Evolutionary conservation across 805 yeast species (phyloP).

Genomic region (Wickerhamiella lipophila): DNA sequence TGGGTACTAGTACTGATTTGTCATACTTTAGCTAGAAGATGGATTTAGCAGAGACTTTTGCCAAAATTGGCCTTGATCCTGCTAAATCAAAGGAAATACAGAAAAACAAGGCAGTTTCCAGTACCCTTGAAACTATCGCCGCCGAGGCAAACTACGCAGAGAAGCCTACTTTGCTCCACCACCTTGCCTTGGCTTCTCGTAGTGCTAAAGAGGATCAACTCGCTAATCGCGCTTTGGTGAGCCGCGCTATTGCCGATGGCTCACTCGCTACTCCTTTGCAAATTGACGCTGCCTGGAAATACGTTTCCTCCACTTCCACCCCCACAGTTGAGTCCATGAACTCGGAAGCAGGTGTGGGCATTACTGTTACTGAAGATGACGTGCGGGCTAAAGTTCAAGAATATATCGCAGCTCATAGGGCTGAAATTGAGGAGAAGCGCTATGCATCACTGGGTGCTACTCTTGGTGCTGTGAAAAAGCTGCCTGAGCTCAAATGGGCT

Average conservation of each 20-base stretch:
- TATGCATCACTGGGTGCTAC: constrained; percentile 67
- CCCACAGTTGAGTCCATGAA: constrained; percentile 44
- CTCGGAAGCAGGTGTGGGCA: constrained; percentile 61
- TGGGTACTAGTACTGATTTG: background rate
- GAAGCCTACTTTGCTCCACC: constrained; percentile 57
- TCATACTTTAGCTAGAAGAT: background rate
- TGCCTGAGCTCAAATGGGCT: constrained; percentile 83
- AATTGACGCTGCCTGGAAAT: constrained; percentile 63
- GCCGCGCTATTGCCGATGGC: constrained; percentile 50
- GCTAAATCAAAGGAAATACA: constrained; percentile 60
- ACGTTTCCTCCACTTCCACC: constrained; percentile 38
- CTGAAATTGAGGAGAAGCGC: constrained; percentile 54
- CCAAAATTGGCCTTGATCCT: constrained; percentile 20
- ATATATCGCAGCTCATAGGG: constrained; percentile 48
- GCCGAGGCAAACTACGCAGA: constrained; percentile 36
- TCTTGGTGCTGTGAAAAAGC: constrained; percentile 60
- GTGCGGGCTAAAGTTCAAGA: constrained; percentile 44
- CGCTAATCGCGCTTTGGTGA: constrained; percentile 39
- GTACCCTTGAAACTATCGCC: constrained; percentile 50
- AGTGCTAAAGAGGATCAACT: constrained; percentile 34
- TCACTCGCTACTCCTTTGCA: constrained; percentile 58
- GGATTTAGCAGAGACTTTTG: constrained; percentile 18
- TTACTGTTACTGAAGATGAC: constrained; percentile 52
- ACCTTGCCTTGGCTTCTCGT: constrained; percentile 61
- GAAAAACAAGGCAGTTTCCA: constrained; percentile 75